A percentile compares a stretch with the other conserved stretches of the same genome.
Evolutionary conservation across 257 asterid species (phyloP).

Genomic region (Jacaranda copaia): DNA sequence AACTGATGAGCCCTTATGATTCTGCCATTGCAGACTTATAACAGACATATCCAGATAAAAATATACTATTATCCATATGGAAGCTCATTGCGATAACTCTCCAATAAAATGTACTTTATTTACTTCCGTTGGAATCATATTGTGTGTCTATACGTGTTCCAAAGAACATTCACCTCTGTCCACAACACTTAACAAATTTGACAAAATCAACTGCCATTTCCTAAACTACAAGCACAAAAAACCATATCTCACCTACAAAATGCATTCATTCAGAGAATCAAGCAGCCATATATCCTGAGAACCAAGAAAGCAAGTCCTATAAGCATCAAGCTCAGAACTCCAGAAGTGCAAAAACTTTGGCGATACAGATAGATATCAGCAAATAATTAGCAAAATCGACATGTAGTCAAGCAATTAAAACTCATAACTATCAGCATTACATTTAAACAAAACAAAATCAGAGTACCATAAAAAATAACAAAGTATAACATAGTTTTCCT

Average conservation of each 20-base stretch:
- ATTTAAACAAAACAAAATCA: slow-evolving; percentile 5
- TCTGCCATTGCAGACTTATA: no score
- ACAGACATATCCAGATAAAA: no score
- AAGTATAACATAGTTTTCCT: background rate
- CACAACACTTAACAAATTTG: background rate
- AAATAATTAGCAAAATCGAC: background rate
- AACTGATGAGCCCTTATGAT: no score
- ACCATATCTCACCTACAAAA: background rate
- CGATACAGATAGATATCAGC: background rate
- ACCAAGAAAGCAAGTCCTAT: background rate
- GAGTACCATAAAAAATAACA: slow-evolving; percentile 26
- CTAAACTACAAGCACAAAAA: background rate
- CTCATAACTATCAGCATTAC: slow-evolving; percentile 17
- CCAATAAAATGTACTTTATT: background rate
- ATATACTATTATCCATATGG: background rate
- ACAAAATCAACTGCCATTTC: background rate
- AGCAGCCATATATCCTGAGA: background rate
- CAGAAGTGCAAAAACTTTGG: background rate
- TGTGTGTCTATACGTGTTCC: no score
- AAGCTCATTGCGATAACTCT: background rate
- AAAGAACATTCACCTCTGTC: background rate
- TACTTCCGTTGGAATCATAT: background rate
- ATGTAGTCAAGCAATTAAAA: background rate
- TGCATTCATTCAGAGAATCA: background rate
- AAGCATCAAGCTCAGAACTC: background rate